Evolutionary conservation across 225 moss, liverwort and hornwort genomes (phyloP).

Genomic region (Marchantia paleacea): DNA sequence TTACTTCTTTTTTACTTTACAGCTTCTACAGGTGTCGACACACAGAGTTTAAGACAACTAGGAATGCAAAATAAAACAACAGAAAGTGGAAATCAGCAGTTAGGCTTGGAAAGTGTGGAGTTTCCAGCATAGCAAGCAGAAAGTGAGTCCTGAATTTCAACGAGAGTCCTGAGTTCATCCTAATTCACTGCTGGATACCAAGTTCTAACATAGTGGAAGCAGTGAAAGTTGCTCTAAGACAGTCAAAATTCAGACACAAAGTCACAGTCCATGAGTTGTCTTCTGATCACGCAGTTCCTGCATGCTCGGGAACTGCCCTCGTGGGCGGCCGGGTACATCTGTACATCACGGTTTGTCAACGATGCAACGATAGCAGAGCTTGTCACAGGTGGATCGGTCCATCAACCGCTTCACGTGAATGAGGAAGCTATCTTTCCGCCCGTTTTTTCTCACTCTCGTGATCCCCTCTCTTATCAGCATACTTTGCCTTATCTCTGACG

Average conservation of each 20-base stretch:
- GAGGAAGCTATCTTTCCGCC: background rate
- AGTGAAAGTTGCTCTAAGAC: background rate
- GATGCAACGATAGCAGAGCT: background rate
- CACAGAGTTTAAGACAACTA: too few species aligned
- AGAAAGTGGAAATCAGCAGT: too few species aligned
- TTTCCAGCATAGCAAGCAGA: background rate
- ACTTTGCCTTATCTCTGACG: background rate
- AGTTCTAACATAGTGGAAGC: background rate
- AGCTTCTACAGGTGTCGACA: too few species aligned
- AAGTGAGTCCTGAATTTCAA: background rate
- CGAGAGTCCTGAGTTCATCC: background rate
- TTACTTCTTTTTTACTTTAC: too few species aligned
- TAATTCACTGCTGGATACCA: background rate
- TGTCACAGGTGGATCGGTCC: background rate
- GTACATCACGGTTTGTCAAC: background rate
- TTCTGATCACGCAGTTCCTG: background rate
- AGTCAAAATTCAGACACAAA: background rate
- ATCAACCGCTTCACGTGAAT: conserved; percentile 5
- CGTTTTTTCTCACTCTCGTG: background rate
- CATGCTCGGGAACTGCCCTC: background rate
- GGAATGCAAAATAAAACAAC: too few species aligned
- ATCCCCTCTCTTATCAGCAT: background rate
- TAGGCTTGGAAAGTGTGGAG: too few species aligned
- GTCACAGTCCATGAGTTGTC: background rate
- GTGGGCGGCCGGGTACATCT: background rate